phyloP scores from a whole-genome alignment of 148 eudicot genomes.

The Fagopyrum esculentum region DNA sequence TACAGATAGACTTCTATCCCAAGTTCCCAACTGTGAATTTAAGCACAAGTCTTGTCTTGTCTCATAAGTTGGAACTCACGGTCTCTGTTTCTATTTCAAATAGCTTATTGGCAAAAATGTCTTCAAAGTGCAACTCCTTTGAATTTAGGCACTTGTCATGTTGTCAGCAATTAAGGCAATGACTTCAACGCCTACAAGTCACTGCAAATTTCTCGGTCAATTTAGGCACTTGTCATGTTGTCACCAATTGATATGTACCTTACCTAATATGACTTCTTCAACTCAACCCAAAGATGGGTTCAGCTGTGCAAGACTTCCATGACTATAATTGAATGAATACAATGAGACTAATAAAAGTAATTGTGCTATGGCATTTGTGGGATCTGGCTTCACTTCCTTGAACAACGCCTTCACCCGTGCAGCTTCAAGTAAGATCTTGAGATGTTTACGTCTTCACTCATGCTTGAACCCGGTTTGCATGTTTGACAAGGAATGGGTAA shows the following conservation, averaged over 20 bases:
- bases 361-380: neutral
- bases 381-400: neutral
- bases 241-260: too few relatives aligned
- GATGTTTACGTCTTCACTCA: too few relatives aligned
- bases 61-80: too few relatives aligned
- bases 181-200: neutral
- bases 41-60: too few relatives aligned
- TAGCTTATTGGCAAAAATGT: too few relatives aligned
- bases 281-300: neutral
- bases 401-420: neutral
- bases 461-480: too few relatives aligned
- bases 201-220: neutral
- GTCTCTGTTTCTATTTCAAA: too few relatives aligned
- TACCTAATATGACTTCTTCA: neutral
- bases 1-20: neutral
- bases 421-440: too few relatives aligned
- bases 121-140: too few relatives aligned
- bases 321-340: neutral
- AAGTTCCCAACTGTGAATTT: too few relatives aligned
- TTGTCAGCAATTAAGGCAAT: neutral
- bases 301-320: neutral
- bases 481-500: too few relatives aligned
- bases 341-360: neutral
- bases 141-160: too few relatives aligned
- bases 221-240: neutral